These are phyloP conservation scores for Conidiobolus incongruus DNA, from an alignment of 371 early-diverging fungal genomes.

Conservation along the genomic window DNA sequence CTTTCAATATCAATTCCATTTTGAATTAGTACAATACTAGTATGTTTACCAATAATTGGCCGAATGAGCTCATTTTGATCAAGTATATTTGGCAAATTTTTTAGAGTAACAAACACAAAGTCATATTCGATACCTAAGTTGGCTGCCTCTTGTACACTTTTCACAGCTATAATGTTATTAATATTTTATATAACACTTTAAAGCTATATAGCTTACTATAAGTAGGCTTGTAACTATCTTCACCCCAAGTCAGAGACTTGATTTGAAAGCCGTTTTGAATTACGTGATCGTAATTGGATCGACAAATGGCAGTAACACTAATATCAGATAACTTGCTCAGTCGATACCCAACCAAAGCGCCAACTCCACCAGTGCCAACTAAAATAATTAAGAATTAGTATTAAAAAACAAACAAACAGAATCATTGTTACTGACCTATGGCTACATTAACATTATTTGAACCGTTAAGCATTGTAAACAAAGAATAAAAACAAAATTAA, in stretches of 20 bases:
- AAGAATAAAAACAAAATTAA: too few species aligned
- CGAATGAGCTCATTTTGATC: constrained; percentile 33
- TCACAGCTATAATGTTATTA: neutral
- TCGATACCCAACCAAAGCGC: constrained; percentile 47
- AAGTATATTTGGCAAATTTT: constrained; percentile 39
- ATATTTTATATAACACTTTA: too few species aligned
- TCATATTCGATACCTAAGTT: constrained; percentile 21
- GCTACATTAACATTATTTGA: too few species aligned
- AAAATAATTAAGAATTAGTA: too few species aligned
- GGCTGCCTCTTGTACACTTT: constrained; percentile 13
- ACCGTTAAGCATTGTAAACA: too few species aligned
- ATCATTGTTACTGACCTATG: too few species aligned
- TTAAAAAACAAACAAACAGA: too few species aligned
- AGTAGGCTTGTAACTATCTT: constrained; percentile 30
- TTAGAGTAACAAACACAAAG: constrained; percentile 48
- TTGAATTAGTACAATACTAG: constrained; percentile 55
- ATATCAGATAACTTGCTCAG: constrained; percentile 22
- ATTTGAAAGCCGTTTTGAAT: constrained; percentile 35
- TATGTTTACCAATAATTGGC: constrained; percentile 27
- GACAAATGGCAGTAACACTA: constrained; percentile 48
- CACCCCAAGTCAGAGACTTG: constrained; percentile 31
- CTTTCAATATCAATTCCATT: constrained; percentile 70
- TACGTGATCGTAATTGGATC: constrained; percentile 52
- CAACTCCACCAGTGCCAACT: constrained; percentile 72
- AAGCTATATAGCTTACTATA: constrained; percentile 17